phyloP scores from a whole-genome alignment of 1,284 basidiomycete species.

The Fomitopsis betulina region DNA sequence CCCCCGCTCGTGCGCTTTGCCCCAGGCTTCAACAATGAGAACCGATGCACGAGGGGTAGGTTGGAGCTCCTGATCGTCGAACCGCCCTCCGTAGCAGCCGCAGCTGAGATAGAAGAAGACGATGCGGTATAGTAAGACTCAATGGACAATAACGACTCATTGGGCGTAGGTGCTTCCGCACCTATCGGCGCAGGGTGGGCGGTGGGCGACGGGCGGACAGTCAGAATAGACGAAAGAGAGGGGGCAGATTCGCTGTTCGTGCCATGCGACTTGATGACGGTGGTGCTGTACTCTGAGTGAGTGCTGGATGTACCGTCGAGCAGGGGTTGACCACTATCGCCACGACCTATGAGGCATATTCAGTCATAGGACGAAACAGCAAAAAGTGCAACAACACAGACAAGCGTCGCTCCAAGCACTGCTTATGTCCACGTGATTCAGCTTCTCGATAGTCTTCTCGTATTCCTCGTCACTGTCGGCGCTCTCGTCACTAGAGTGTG shows the following conservation, averaged over 20 bases:
- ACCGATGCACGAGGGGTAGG: constrained; percentile 68
- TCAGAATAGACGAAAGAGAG: constrained; percentile 69
- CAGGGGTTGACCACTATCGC: constrained; percentile 50
- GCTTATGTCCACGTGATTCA: constrained; percentile 48
- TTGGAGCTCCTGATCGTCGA: constrained; percentile 51
- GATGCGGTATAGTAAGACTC: constrained; percentile 69
- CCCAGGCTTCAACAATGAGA: constrained; percentile 79
- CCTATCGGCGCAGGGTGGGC: constrained; percentile 18
- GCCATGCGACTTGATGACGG: constrained; percentile 50
- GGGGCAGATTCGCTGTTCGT: constrained; percentile 39
- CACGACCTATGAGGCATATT: constrained; percentile 24
- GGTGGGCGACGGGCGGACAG: constrained; percentile 50
- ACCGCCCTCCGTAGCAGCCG: constrained; percentile 69
- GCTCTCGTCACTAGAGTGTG: constrained; percentile 39
- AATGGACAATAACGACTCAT: constrained; percentile 51
- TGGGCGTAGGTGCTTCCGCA: constrained; percentile 22
- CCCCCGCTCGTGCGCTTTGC: constrained; percentile 37
- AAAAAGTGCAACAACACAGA: constrained; percentile 28
- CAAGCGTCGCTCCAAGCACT: constrained; percentile 44
- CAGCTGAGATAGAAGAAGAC: constrained; percentile 48
- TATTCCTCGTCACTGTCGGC: constrained; percentile 67
- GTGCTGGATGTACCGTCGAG: constrained; percentile 41
- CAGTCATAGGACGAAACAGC: neutral
- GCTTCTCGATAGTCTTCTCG: constrained; percentile 55
- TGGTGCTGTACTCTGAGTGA: constrained; percentile 62